Percentiles rank a stretch among this genome's conserved stretches.
Evolutionary conservation across 1,284 basidiomycete genomes (phyloP).

Genomic region (Chondrostereum purpureum): DNA sequence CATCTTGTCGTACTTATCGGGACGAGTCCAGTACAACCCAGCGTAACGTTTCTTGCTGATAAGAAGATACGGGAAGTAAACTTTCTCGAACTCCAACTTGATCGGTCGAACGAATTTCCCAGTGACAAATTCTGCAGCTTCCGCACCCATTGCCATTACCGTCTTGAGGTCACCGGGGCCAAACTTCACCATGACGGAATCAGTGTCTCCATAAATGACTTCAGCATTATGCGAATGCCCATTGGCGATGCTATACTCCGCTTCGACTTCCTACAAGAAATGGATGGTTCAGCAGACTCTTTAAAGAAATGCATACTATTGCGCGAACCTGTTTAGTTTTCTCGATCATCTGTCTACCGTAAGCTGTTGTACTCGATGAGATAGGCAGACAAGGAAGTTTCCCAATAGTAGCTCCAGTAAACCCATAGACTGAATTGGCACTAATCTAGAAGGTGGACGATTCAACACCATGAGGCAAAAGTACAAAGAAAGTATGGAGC

Average conservation of each 20-base stretch:
- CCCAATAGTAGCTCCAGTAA: slow-evolving; percentile 92
- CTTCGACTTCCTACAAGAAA: slow-evolving; percentile 78
- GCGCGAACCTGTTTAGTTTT: slow-evolving; percentile 74
- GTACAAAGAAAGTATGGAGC: slow-evolving; percentile 9
- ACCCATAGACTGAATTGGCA: slow-evolving; percentile 96
- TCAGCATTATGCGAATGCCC: slow-evolving; percentile 82
- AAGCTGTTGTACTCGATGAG: slow-evolving; percentile 88
- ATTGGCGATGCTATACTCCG: slow-evolving; percentile 79
- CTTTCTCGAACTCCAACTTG: slow-evolving; percentile 97
- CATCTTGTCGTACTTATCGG: slow-evolving; percentile 97
- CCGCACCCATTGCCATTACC: slow-evolving; percentile 87
- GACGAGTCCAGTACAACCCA: slow-evolving; percentile 90
- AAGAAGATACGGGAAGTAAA: slow-evolving; percentile 93
- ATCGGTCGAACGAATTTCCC: slow-evolving; percentile 89
- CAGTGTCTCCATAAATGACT: slow-evolving; percentile 95
- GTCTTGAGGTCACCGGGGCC: slow-evolving; percentile 79
- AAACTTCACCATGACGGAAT: slow-evolving; percentile 97
- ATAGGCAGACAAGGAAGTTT: slow-evolving; percentile 92
- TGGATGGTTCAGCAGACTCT: neutral
- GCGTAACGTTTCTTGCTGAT: slow-evolving; percentile 98
- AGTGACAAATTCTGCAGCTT: slow-evolving; percentile 93
- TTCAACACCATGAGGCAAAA: slow-evolving; percentile 5
- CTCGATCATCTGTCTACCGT: slow-evolving; percentile 97
- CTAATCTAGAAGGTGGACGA: too few relatives aligned
- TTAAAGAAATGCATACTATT: neutral